These are phyloP conservation scores for Lodderomyces theae DNA, from an alignment of 1,139 yeast genomes.

Conservation along the genomic window DNA sequence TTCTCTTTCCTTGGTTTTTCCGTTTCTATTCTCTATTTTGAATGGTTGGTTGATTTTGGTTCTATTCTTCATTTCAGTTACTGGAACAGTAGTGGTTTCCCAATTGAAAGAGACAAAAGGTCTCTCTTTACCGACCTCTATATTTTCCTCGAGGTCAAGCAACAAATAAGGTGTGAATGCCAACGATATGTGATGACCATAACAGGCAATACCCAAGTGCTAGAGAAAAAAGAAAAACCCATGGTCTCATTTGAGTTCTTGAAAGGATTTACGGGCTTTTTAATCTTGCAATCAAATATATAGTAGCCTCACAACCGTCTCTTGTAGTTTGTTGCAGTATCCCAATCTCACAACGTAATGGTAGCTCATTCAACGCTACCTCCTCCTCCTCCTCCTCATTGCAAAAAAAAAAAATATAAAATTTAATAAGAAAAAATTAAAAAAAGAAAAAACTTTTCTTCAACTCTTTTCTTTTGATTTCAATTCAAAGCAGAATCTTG, in stretches of 20 bases:
- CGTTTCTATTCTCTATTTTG: constrained; percentile 35
- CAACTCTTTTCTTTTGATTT: not conserved
- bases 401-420: not conserved
- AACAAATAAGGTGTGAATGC: no score
- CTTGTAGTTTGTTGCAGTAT: no score
- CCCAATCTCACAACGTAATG: no score
- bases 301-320: no score
- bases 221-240: no score
- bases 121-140: not conserved
- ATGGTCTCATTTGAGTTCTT: no score
- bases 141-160: not conserved
- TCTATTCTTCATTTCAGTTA: constrained; percentile 34
- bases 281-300: no score
- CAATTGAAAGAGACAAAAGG: constrained; percentile 7
- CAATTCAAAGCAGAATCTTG: not conserved
- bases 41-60: constrained; percentile 45
- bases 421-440: constrained; percentile 1
- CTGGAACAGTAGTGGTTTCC: constrained; percentile 8
- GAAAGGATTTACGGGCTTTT: no score
- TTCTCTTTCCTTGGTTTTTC: constrained; percentile 38
- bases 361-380: not conserved
- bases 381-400: not conserved
- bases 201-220: no score
- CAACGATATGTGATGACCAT: no score
- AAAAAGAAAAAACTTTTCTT: not conserved